Evolutionary conservation across 2,329 filamentous ascomycete species (phyloP), one percentile per base, ranked within the genome.

Genomic region (Neofusicoccum ribis): DNA sequence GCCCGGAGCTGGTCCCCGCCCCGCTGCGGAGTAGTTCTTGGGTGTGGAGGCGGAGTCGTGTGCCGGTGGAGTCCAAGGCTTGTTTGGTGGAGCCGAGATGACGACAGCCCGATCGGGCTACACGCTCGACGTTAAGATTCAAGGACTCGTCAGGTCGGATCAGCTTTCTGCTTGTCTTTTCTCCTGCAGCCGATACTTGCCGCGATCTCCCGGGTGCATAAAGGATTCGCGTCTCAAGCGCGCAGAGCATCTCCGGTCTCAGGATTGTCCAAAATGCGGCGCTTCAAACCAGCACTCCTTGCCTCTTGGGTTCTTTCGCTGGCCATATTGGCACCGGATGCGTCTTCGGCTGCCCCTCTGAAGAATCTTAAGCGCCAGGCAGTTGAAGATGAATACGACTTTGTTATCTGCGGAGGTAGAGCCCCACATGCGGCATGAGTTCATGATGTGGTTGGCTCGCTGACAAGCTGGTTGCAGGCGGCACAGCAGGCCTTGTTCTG

Each of bases 401-500:
- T 67, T 34, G 49, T 68, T 34, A 67, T 68, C 52, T 65, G 62
- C 39, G 65, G 65, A 65, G 65, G 67, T 68, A 47, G 27, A 31
- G 27, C 27, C 27, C 27, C 27, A 31, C 27, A 31, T 31, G 27
- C 27, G 7, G 7, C 7, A 5, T 31, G 27, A 7, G 1, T 0
- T 6, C 27, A 7, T 7, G 27, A 31, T 7, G 4, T 7, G 27
- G 27, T 1, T 7, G 27, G 27, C 27, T 7, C 27, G 7, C 27
- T 31, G 27, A 31, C 27, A 31, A 31, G 27, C 27, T 27, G n/a
- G 31, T 23, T 17, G 20, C 31, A 72, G 71, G 71, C 36, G 72
- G 70, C 31, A 72, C 70, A n/a, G 67, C 71, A 15, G 72, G 71
- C 2, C 66, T 72, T 14, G 67, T 66, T 39, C 60, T 72, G 17